Conservation (phyloP, 306 rosid genomes). For the Quercus gilva region DNA sequence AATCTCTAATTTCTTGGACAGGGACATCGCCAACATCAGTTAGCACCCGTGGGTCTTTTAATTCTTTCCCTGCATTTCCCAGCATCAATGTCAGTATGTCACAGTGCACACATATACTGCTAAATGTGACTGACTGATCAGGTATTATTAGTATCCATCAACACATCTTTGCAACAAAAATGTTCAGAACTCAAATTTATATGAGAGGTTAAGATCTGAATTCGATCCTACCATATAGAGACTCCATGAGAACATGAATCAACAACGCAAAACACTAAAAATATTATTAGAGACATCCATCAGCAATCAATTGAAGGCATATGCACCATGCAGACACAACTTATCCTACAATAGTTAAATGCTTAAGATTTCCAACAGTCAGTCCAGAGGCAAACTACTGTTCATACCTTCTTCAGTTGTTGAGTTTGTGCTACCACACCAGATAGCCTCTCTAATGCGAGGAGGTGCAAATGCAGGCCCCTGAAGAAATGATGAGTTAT, state of each 20-base stretch:
- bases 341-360: neutral
- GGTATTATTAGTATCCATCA: neutral
- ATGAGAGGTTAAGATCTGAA: slow-evolving; percentile 8
- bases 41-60: slow-evolving; percentile 77
- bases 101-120: slow-evolving; percentile 2
- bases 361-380: neutral
- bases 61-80: slow-evolving; percentile 63
- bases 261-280: neutral
- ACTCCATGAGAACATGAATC: neutral
- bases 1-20: slow-evolving; percentile 93
- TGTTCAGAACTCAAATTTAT: neutral
- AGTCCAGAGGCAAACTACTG: slow-evolving; percentile 12
- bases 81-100: neutral
- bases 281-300: neutral
- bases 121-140: neutral
- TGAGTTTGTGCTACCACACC: slow-evolving; percentile 97
- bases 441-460: slow-evolving; percentile 91
- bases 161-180: neutral
- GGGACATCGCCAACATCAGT: slow-evolving; percentile 97
- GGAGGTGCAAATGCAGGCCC: slow-evolving; percentile 99
- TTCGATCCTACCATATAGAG: neutral
- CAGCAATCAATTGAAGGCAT: neutral
- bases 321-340: neutral
- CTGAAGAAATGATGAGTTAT: slow-evolving; percentile 94
- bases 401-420: slow-evolving; percentile 83